Evolutionary conservation across 1,284 basidiomycete species (phyloP).

Genomic region (Puccinia polysora): DNA sequence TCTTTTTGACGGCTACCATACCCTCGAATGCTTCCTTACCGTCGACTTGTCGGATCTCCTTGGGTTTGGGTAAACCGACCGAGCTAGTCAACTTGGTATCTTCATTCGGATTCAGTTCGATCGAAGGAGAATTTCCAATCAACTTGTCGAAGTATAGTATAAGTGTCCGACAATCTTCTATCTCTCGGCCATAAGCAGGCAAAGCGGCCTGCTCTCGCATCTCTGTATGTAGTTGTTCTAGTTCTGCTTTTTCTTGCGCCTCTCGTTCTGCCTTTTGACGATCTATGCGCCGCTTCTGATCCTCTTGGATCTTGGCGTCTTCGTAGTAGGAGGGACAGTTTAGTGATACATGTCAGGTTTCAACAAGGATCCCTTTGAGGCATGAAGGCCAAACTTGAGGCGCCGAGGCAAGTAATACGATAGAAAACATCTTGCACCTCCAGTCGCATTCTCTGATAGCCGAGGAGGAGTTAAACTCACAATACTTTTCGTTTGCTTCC

Average conservation of each 20-base stretch:
- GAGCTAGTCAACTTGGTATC: constrained; percentile 56
- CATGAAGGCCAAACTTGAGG: background rate
- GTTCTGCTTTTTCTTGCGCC: constrained; percentile 75
- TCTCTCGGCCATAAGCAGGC: constrained; percentile 87
- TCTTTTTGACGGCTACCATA: constrained; percentile 71
- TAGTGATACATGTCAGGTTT: constrained; percentile 48
- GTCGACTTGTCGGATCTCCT: constrained; percentile 77
- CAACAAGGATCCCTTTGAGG: background rate
- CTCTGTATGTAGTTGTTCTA: constrained; percentile 71
- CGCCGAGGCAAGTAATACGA: background rate
- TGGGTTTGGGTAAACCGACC: constrained; percentile 52
- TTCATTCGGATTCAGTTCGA: constrained; percentile 54
- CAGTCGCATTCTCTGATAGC: no score
- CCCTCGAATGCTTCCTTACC: constrained; percentile 62
- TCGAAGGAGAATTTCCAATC: constrained; percentile 55
- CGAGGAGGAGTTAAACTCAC: no score
- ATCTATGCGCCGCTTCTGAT: constrained; percentile 77
- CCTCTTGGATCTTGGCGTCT: constrained; percentile 55
- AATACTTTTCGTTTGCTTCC: constrained; percentile 68
- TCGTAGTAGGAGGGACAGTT: constrained; percentile 55
- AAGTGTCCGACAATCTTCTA: constrained; percentile 93
- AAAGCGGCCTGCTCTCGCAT: constrained; percentile 83
- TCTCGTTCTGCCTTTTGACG: constrained; percentile 72
- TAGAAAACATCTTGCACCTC: constrained; percentile 29
- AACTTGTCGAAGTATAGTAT: constrained; percentile 78